Conservation (phyloP, 1,284 basidiomycete species). For the Fistulina hepatica region DNA sequence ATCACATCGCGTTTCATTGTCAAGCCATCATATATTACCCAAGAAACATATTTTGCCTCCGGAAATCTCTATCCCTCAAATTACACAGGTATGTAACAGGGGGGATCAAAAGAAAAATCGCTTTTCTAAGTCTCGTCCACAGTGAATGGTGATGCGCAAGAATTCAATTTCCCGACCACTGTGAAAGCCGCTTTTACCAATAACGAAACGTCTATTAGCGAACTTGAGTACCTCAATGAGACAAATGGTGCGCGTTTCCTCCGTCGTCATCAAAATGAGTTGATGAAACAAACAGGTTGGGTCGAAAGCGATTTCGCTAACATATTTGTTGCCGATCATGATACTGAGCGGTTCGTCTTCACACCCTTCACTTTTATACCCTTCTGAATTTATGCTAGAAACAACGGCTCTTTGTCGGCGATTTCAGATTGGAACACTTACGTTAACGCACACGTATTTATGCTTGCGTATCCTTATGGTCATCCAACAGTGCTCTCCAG, state of each 20-base stretch:
- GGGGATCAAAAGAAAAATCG: not conserved
- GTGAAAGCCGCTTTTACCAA: slow-evolving; percentile 41
- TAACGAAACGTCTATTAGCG: slow-evolving; percentile 38
- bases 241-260: slow-evolving; percentile 19
- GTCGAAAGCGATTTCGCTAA: slow-evolving; percentile 43
- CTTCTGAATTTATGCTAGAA: too few species aligned
- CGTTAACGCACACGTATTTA: slow-evolving; percentile 50
- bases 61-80: slow-evolving; percentile 44
- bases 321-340: slow-evolving; percentile 60
- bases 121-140: slow-evolving; percentile 3
- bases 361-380: too few species aligned
- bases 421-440: too few species aligned
- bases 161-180: slow-evolving; percentile 54
- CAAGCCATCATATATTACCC: slow-evolving; percentile 39
- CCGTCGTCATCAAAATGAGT: not conserved
- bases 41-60: slow-evolving; percentile 46
- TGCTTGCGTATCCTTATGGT: slow-evolving; percentile 56
- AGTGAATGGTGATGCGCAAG: slow-evolving; percentile 48
- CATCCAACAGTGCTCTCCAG: slow-evolving; percentile 54
- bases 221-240: slow-evolving; percentile 42
- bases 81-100: slow-evolving; percentile 45
- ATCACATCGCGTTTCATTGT: slow-evolving; percentile 37
- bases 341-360: slow-evolving; percentile 41
- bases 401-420: too few species aligned
- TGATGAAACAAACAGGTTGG: slow-evolving; percentile 35